Evolutionary conservation across 129 eudicot species (phyloP).

Genomic region (Gnaphalium uliginosum): DNA sequence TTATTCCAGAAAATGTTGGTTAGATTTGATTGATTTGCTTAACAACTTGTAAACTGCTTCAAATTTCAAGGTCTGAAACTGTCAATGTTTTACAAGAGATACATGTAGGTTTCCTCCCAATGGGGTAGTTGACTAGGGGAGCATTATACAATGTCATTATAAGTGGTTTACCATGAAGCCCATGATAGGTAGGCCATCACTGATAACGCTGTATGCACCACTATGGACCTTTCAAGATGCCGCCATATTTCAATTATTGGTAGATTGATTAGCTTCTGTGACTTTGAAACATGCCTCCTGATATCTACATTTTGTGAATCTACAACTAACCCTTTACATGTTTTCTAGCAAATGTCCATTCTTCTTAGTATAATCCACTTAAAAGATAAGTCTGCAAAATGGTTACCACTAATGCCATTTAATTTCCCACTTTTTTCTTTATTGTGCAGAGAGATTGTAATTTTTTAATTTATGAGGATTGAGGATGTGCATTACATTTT

Average conservation of each 20-base stretch:
- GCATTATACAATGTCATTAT: conserved; percentile 6
- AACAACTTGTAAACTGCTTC: conserved; percentile 14
- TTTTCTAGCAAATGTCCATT: conserved; percentile 3
- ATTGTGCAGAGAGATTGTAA: not conserved
- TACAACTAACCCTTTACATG: conserved; percentile 3
- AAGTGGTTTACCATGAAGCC: conserved; percentile 22
- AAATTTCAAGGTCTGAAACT: conserved; percentile 17
- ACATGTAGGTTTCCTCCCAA: conserved; percentile 9
- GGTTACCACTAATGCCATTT: conserved; percentile 1
- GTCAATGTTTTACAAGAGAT: conserved; percentile 15
- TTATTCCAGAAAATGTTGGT: not conserved
- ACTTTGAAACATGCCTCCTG: conserved; percentile 12
- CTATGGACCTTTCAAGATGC: conserved; percentile 17
- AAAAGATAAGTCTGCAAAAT: not conserved
- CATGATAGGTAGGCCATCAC: conserved; percentile 26
- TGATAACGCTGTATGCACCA: conserved; percentile 14
- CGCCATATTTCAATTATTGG: conserved; percentile 17
- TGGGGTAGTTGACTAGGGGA: conserved; percentile 20
- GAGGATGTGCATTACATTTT: not conserved
- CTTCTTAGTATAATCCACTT: not conserved
- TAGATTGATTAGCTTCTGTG: conserved; percentile 9
- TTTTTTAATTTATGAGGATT: not conserved
- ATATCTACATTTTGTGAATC: not conserved
- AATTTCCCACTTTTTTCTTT: not conserved
- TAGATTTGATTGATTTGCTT: conserved; percentile 26